phyloP scores from a whole-genome alignment of 2,329 filamentous ascomycete species.

The Stemphylium beticola region DNA sequence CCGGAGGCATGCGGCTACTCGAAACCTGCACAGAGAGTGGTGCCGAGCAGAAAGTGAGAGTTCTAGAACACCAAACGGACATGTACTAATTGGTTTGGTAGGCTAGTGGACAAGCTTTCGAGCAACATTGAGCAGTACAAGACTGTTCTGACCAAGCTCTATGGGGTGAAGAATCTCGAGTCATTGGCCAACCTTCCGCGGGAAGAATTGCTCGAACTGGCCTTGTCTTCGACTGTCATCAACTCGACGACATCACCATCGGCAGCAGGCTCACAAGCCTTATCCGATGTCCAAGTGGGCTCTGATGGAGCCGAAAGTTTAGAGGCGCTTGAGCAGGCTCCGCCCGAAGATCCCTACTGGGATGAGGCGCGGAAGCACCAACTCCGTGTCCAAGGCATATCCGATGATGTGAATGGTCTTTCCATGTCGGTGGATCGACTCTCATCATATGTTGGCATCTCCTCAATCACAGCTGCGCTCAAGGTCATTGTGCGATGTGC shows the following conservation, averaged over 20 bases:
- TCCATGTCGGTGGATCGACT: constrained; percentile 67
- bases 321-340: constrained; percentile 72
- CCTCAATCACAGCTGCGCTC: constrained; percentile 75
- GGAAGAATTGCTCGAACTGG: constrained; percentile 55
- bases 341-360: constrained; percentile 67
- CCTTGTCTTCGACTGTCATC: constrained; percentile 50
- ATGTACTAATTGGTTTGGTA: constrained; percentile 61
- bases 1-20: constrained; percentile 81
- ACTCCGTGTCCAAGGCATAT: constrained; percentile 58
- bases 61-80: background rate
- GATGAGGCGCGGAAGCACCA: constrained; percentile 64
- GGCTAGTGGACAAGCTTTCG: constrained; percentile 63
- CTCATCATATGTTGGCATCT: constrained; percentile 73
- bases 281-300: constrained; percentile 46
- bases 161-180: constrained; percentile 52
- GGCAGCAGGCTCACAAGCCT: constrained; percentile 32
- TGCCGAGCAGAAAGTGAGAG: constrained; percentile 77
- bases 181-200: constrained; percentile 48
- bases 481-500: constrained; percentile 70
- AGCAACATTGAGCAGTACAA: constrained; percentile 57
- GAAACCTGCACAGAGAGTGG: constrained; percentile 76
- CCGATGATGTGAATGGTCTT: constrained; percentile 74
- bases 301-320: constrained; percentile 61
- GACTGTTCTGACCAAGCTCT: constrained; percentile 51
- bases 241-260: constrained; percentile 42